Base-by-base conservation (phyloP, 352 stramenopile species). In the Sclerospora graminicola region DNA sequence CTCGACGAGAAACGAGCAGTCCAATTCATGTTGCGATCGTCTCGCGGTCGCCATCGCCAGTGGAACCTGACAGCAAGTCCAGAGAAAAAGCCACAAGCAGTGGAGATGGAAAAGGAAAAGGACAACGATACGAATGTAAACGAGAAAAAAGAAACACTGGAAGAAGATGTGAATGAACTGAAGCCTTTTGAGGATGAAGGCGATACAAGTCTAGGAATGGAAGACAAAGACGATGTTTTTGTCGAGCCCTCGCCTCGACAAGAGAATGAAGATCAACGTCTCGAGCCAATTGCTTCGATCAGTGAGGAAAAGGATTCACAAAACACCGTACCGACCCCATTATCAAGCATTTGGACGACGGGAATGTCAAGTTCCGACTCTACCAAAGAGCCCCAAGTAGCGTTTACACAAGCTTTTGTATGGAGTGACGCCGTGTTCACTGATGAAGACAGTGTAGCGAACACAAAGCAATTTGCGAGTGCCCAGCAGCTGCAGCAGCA, bases 391-490 rank as follows among this genome's bases (percentile, higher is more conserved):
- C 6, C 21, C 21, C 21, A 26, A 26, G 4, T 26, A 7, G 21
- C 21, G 3, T 26, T 7, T 26, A 26, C 21, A 26, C 66, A 83
- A 42, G 71, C 81, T 43, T 73, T 89, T 26, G 54, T 91, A 13
- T 91, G 79, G 79, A 61, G 89, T 44, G 47, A 78, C 18, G 26
- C 40, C 5, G 36, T 86, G 9, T 91, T 91, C 34, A 80, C 66
- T 10, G 63, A 81, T 20, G 60, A 77, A n/a, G 40, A 51, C 8
- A 61, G 48, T 37, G 49, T 63, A 10, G 41, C 33, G 19, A 41
- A 60, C 34, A 61, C 37, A 32, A 21, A 44, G 33, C 50, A 51
- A 13, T 30, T 34, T 41, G 35, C 19, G 8, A n/a, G 36, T 16
- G 58, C 60, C 16, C 54, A 35, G 18, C 47, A 57, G 19, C 49